Evolutionary conservation across 805 yeast genomes (phyloP).

Genomic region (Candida maltosa): DNA sequence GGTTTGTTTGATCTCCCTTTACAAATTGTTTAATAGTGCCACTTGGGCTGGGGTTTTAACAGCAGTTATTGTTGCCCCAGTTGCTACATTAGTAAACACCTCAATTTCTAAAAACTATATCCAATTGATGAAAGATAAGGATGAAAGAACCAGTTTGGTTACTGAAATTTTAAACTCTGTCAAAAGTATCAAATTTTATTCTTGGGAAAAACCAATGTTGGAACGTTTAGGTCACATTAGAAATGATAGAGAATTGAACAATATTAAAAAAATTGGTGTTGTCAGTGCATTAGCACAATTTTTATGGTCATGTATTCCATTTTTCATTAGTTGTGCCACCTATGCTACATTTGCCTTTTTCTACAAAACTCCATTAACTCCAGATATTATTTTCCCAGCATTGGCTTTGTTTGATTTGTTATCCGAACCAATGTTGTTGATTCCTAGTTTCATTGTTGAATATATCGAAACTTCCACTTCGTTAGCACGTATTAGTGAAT

Average conservation of each 20-base stretch:
- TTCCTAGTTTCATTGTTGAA: slow-evolving; percentile 29
- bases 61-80: slow-evolving; percentile 31
- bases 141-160: slow-evolving; percentile 33
- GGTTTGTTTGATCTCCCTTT: slow-evolving; percentile 27
- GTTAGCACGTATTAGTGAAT: slow-evolving; percentile 28
- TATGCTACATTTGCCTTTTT: slow-evolving; percentile 23
- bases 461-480: slow-evolving; percentile 30
- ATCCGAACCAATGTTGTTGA: slow-evolving; percentile 29
- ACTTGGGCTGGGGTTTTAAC: slow-evolving; percentile 33
- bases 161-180: slow-evolving; percentile 36
- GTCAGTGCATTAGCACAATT: slow-evolving; percentile 28
- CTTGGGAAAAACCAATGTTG: slow-evolving; percentile 42
- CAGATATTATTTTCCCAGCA: slow-evolving; percentile 39
- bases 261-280: slow-evolving; percentile 27
- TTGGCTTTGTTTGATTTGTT: slow-evolving; percentile 34
- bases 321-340: slow-evolving; percentile 30
- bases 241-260: slow-evolving; percentile 31
- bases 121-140: slow-evolving; percentile 31
- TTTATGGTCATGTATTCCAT: slow-evolving; percentile 39
- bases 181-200: slow-evolving; percentile 37
- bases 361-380: slow-evolving; percentile 25
- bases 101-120: slow-evolving; percentile 21
- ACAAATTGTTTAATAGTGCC: slow-evolving; percentile 32
- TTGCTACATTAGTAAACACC: slow-evolving; percentile 23
- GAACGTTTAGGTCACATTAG: slow-evolving; percentile 27